Evolutionary conservation across 129 eudicot species (phyloP).

Genomic region (Flaveria bidentis): DNA sequence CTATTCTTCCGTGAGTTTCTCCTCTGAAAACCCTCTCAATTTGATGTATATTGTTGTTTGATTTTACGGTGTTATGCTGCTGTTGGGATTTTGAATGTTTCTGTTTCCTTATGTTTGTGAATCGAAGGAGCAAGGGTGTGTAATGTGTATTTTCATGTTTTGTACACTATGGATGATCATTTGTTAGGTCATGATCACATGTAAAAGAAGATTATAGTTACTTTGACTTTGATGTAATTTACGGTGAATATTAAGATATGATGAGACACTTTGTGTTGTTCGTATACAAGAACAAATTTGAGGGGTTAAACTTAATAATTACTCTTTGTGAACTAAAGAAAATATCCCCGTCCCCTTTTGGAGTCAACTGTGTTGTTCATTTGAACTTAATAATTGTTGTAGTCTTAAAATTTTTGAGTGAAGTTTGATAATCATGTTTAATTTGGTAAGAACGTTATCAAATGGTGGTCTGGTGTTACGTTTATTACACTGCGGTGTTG

Average conservation of each 20-base stretch:
- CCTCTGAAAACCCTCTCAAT: background rate
- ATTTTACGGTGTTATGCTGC: background rate
- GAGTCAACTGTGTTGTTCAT: background rate
- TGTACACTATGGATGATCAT: background rate
- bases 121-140: constrained; percentile 6
- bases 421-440: constrained; percentile 1
- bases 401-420: background rate
- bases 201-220: background rate
- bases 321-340: background rate
- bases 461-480: constrained; percentile 9
- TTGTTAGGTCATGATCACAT: constrained; percentile 12
- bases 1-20: constrained; percentile 68
- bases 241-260: background rate
- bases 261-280: background rate
- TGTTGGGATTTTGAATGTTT: constrained; percentile 5
- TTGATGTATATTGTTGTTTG: constrained; percentile 3
- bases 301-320: background rate
- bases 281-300: background rate
- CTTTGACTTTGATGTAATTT: background rate
- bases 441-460: background rate
- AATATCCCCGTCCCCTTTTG: background rate
- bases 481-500: constrained; percentile 12
- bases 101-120: background rate
- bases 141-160: background rate
- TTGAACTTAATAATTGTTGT: background rate